A percentile compares a stretch with the other conserved stretches of the same genome.
phyloP scores from a whole-genome alignment of 352 stramenopile genomes.

The Phytophthora nicotianae region DNA sequence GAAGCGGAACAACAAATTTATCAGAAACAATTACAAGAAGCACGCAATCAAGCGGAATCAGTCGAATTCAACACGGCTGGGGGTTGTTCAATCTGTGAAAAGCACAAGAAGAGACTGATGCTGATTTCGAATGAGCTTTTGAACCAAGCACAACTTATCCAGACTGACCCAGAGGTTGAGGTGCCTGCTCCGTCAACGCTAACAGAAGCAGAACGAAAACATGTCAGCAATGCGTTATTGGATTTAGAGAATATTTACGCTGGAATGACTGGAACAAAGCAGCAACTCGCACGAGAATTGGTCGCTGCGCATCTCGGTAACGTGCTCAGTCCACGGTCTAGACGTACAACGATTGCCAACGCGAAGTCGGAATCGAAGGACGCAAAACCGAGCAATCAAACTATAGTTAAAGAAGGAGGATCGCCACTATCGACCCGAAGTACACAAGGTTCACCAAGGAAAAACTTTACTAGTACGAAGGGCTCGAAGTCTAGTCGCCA shows the following conservation, averaged over 20 bases:
- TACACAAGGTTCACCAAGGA: slow-evolving; percentile 15
- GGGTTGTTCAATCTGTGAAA: slow-evolving; percentile 51
- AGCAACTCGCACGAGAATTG: slow-evolving; percentile 37
- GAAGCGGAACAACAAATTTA: slow-evolving; percentile 39
- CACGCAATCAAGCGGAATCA: slow-evolving; percentile 14
- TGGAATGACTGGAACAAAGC: slow-evolving; percentile 42
- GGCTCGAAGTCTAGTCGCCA: slow-evolving; percentile 17
- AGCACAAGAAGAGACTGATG: slow-evolving; percentile 57
- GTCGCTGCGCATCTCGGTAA: slow-evolving; percentile 24
- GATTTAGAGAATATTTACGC: slow-evolving; percentile 58
- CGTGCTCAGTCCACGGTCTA: slow-evolving; percentile 2
- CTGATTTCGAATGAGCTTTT: slow-evolving; percentile 52
- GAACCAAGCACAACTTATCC: slow-evolving; percentile 7
- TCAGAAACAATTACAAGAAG: slow-evolving; percentile 38
- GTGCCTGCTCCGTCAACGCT: slow-evolving; percentile 17
- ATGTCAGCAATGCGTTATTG: slow-evolving; percentile 42
- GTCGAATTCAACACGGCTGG: background rate
- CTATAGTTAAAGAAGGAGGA: slow-evolving; percentile 1
- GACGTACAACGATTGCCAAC: slow-evolving; percentile 7
- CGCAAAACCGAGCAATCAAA: slow-evolving; percentile 1
- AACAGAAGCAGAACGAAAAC: slow-evolving; percentile 45
- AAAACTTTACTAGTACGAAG: slow-evolving; percentile 4
- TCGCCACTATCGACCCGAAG: slow-evolving; percentile 10
- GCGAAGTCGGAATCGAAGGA: background rate
- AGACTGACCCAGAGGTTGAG: slow-evolving; percentile 14